Evolutionary conservation across 148 eudicot genomes (phyloP), one percentile per base, ranked within the genome.

Genomic region (Arctostaphylos glauca): DNA sequence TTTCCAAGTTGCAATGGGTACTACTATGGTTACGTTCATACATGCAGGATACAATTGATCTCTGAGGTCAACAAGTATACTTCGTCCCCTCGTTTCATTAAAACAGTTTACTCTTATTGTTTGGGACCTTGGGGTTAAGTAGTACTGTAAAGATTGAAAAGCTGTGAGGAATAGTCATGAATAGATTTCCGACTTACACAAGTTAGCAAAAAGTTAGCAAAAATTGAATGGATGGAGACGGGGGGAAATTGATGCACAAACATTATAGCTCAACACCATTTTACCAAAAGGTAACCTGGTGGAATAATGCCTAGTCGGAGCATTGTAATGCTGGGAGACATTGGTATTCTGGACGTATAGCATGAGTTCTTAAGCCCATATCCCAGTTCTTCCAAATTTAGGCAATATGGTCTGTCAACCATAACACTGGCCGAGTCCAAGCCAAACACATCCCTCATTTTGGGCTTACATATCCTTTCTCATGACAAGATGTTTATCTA

Each of bases 381-480:
- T 3, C 58, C 14, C 58, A 12, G 18, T 54, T 54, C 16, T 16
- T 54, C 18, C 58, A 54, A 54, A 16, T 54, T 3, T 54, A 54
- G 58, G 58, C 14, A 54, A 54, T 54, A 54, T 54, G 58, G n/a
- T 56, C 60, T 19, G 16, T 56, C 60, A 56, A 16, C 60, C 60
- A 56, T 56, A 56, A 15, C 60, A 56, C 60, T 56, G 6, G 60
- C 60, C 60, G 38, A 56, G 15, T 56, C 60, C n/a, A 2, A 56
- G 60, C 60, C 0, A 6, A 56, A 16, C 60, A 56, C 60, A 16
- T 56, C 19, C 6, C 2, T 15, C 6, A 56, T 18, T 56, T 56
- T 56, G 60, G 60, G n/a, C 60, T 56, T 56, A 56, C 60, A 56
- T 56, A 56, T 56, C 60, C 60, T 56, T 56, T 56, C 60, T 56